A percentile compares a stretch with the other conserved stretches of the same genome.
Evolutionary conservation across 495 filamentous ascomycete genomes (phyloP).

Genomic region (Neurospora tetrasperma): DNA sequence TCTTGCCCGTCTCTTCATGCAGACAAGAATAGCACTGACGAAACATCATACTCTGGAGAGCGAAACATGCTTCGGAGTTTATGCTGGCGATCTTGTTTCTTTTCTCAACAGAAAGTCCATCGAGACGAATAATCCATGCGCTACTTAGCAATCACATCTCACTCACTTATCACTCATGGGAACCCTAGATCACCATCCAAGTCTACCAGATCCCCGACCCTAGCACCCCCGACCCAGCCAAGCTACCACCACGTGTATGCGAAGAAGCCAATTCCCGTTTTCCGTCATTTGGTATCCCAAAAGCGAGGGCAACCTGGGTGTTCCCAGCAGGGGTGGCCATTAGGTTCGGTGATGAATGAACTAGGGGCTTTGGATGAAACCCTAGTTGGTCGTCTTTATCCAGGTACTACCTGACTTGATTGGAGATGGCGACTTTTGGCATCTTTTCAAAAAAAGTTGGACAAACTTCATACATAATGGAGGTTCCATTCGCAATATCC

Average conservation of each 20-base stretch:
- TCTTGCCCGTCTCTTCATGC: neutral
- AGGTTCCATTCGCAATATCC: neutral
- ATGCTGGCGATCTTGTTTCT: neutral
- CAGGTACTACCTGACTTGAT: neutral
- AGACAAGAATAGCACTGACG: neutral
- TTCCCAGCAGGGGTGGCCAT: neutral
- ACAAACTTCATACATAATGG: neutral
- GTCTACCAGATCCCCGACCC: neutral
- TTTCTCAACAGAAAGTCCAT: neutral
- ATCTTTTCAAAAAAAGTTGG: neutral
- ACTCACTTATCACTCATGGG: neutral
- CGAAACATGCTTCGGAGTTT: neutral
- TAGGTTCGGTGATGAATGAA: neutral
- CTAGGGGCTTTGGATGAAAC: neutral
- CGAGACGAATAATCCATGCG: neutral
- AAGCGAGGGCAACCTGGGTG: neutral
- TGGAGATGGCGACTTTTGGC: neutral
- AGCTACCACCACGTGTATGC: neutral
- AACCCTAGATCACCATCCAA: neutral
- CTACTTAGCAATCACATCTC: neutral
- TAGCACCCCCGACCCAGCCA: neutral
- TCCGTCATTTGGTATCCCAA: neutral
- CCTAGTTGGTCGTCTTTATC: neutral
- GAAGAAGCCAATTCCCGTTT: neutral
- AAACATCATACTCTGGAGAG: neutral